Conservation (phyloP, 2,329 filamentous ascomycete genomes). For the Penicillium occitanis region DNA sequence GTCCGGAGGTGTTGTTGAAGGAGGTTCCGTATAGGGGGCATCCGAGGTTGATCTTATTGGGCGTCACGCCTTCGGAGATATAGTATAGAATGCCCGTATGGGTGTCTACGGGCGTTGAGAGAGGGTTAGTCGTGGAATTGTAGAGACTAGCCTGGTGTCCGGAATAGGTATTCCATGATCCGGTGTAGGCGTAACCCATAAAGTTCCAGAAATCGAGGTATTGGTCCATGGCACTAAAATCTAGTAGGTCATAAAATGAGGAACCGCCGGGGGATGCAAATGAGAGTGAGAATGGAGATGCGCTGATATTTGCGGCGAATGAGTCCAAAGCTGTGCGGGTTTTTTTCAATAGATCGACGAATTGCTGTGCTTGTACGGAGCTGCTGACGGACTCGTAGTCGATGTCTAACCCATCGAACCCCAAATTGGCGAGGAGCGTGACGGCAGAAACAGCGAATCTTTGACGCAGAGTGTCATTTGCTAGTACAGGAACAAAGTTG, state of each 20-base stretch:
- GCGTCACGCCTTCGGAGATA: constrained; percentile 10
- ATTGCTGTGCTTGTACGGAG: constrained; percentile 9
- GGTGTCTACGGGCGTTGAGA: constrained; percentile 8
- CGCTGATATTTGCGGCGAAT: constrained; percentile 7
- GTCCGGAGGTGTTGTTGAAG: constrained; percentile 13
- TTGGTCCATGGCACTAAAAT: constrained; percentile 46
- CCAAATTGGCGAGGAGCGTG: constrained; percentile 71
- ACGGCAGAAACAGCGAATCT: constrained; percentile 70
- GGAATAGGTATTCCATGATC: constrained; percentile 11
- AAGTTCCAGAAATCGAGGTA: constrained; percentile 54
- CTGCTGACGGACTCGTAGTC: constrained; percentile 37
- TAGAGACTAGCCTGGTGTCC: constrained; percentile 12
- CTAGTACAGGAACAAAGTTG: constrained; percentile 69
- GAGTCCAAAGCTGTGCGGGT: constrained; percentile 1
- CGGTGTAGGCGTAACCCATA: constrained; percentile 79
- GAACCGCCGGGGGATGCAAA: constrained; percentile 35
- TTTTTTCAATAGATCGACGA: constrained; percentile 11
- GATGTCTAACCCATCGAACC: constrained; percentile 57
- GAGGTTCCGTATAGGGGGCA: constrained; percentile 11
- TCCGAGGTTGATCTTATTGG: constrained; percentile 16
- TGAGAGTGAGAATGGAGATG: constrained; percentile 28
- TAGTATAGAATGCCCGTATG: constrained; percentile 10
- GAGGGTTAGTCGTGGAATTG: constrained; percentile 1
- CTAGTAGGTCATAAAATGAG: constrained; percentile 45
- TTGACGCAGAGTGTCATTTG: constrained; percentile 57